Percentiles rank a stretch among this genome's conserved stretches.
Evolutionary conservation across 1,284 basidiomycete species (phyloP).

Genomic region (Microbotryum violaceum): DNA sequence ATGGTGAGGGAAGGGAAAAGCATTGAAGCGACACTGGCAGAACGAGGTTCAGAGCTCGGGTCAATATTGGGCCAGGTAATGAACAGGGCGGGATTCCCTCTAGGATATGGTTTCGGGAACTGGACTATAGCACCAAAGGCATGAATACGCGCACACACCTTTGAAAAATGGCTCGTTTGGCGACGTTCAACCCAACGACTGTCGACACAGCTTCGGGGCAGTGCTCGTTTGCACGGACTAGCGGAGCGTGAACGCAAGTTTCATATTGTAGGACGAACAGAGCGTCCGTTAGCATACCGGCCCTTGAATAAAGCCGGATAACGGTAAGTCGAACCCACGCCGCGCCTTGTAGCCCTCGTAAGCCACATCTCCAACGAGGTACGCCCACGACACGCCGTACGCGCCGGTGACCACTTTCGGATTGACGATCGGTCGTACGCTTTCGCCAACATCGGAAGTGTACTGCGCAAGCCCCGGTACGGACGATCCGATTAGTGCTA

Average conservation of each 20-base stretch:
- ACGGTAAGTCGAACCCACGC: conserved; percentile 64
- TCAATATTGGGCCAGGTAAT: too few species aligned
- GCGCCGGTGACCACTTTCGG: conserved; percentile 70
- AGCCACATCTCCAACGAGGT: conserved; percentile 65
- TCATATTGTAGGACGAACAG: too few species aligned
- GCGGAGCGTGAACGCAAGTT: too few species aligned
- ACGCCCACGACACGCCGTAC: conserved; percentile 47
- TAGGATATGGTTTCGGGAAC: too few species aligned
- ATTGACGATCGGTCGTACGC: conserved; percentile 77
- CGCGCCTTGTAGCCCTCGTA: conserved; percentile 84
- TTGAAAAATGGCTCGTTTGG: conserved; percentile 54
- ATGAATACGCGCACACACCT: too few species aligned
- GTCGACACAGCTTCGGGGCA: background rate
- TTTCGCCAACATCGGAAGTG: conserved; percentile 86
- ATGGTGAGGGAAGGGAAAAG: conserved; percentile 36
- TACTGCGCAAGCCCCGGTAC: conserved; percentile 34
- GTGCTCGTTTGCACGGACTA: conserved; percentile 2
- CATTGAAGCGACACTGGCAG: too few species aligned
- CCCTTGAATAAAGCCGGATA: conserved; percentile 65
- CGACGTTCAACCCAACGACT: conserved; percentile 6
- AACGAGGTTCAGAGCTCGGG: too few species aligned
- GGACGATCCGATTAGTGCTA: background rate
- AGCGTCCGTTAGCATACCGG: conserved; percentile 37
- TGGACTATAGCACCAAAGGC: too few species aligned
- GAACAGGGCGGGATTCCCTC: too few species aligned